Evolutionary conservation across 768 basidiomycete genomes (phyloP).

Genomic region (Tylopilus vinaceipallidus): DNA sequence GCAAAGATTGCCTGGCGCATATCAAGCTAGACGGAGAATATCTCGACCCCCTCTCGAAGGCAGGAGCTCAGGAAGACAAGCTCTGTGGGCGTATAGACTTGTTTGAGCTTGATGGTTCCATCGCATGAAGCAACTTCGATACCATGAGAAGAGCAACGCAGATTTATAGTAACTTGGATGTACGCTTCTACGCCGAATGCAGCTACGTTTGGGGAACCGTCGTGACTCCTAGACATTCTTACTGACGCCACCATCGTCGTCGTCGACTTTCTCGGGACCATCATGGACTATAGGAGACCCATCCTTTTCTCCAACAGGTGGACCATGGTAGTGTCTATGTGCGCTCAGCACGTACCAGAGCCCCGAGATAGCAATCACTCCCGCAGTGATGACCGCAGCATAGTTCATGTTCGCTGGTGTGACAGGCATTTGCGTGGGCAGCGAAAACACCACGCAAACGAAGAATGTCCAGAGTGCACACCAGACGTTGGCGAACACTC

Average conservation of each 20-base stretch:
- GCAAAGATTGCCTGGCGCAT: too few species aligned
- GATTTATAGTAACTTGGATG: too few species aligned
- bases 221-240: conserved; percentile 1
- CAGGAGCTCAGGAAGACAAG: too few species aligned
- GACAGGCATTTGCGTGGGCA: conserved; percentile 51
- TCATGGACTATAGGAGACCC: neutral
- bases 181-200: too few species aligned
- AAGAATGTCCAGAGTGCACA: conserved; percentile 48
- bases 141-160: too few species aligned
- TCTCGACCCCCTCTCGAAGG: too few species aligned
- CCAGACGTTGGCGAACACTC: conserved; percentile 42
- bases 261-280: neutral
- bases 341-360: conserved; percentile 55
- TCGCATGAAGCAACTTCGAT: too few species aligned
- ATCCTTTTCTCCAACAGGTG: conserved; percentile 20
- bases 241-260: neutral
- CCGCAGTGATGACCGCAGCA: conserved; percentile 35
- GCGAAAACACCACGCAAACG: conserved; percentile 46
- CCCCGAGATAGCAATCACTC: conserved; percentile 29
- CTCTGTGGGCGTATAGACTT: too few species aligned
- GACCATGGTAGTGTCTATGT: conserved; percentile 57
- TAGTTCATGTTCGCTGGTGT: conserved; percentile 52
- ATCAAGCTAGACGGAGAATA: too few species aligned
- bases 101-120: too few species aligned
- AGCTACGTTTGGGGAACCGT: too few species aligned